These are phyloP conservation scores for Amauroascus niger DNA, from an alignment of 2,329 filamentous ascomycete genomes.

Conservation along the genomic window DNA sequence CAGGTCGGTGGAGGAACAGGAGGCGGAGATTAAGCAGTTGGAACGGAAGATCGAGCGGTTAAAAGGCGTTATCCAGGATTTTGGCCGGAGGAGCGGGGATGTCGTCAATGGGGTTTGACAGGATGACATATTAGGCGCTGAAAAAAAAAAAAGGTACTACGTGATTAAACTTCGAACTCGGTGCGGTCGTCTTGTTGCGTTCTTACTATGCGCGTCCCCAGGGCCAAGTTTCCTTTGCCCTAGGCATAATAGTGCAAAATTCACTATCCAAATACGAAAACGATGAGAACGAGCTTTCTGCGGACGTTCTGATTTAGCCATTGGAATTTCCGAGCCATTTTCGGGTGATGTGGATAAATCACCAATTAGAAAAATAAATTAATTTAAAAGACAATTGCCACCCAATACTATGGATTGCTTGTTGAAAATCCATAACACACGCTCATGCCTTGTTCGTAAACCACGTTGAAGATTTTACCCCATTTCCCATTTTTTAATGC, in stretches of 20 bases:
- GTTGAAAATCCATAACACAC: conserved; percentile 20
- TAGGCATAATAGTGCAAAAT: neutral
- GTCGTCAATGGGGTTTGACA: conserved; percentile 3
- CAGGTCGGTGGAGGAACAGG: conserved; percentile 37
- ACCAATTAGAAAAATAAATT: neutral
- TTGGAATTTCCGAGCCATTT: no score
- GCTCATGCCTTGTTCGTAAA: conserved; percentile 15
- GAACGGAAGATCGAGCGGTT: conserved; percentile 33
- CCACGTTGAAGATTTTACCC: conserved; percentile 19
- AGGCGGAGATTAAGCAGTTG: conserved; percentile 36
- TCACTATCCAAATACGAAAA: neutral
- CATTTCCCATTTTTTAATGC: conserved; percentile 12
- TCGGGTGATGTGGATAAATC: no score
- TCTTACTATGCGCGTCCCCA: neutral
- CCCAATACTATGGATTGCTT: conserved; percentile 18
- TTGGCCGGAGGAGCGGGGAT: conserved; percentile 27
- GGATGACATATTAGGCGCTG: neutral
- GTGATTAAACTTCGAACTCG: no score
- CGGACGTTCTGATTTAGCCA: neutral
- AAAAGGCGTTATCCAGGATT: conserved; percentile 33
- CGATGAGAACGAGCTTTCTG: neutral
- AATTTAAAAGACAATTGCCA: conserved; percentile 7
- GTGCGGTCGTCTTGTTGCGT: no score
- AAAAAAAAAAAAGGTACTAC: no score
- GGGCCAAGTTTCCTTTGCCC: no score